These are phyloP conservation scores for Fusarium anguioides DNA, from an alignment of 2,329 filamentous ascomycete genomes.

Conservation along the genomic window DNA sequence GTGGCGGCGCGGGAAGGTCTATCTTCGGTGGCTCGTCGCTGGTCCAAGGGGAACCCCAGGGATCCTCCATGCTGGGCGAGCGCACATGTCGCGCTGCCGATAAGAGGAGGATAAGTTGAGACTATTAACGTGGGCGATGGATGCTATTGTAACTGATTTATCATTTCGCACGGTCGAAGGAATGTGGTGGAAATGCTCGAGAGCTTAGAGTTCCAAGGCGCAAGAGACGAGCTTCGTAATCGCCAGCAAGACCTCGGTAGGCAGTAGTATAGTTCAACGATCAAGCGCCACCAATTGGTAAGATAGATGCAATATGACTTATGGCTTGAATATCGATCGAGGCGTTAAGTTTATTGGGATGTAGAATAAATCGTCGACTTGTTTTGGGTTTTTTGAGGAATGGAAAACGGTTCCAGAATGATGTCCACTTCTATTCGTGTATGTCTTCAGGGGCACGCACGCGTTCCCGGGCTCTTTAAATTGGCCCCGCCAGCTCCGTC, in stretches of 20 bases:
- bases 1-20: conserved; percentile 50
- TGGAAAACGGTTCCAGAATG: conserved; percentile 24
- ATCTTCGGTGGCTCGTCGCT: conserved; percentile 52
- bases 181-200: conserved; percentile 12
- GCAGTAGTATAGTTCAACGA: conserved; percentile 22
- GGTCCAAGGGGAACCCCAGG: conserved; percentile 71
- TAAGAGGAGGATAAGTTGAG: conserved; percentile 8
- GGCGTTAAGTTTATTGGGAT: background rate
- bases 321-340: background rate
- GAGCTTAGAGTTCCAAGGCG: conserved; percentile 29
- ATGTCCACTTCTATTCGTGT: conserved; percentile 26
- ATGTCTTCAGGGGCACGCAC: conserved; percentile 33
- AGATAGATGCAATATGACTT: background rate
- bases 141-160: conserved; percentile 30
- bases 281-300: conserved; percentile 10
- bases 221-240: conserved; percentile 32
- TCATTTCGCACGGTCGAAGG: conserved; percentile 35
- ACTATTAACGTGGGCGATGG: background rate
- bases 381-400: conserved; percentile 33
- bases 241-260: conserved; percentile 3
- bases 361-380: conserved; percentile 8
- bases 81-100: conserved; percentile 49
- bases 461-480: conserved; percentile 10
- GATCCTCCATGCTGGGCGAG: conserved; percentile 67
- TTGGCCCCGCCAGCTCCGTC: conserved; percentile 43